Evolutionary conservation across 2,329 filamentous ascomycete species (phyloP), one percentile per base, ranked within the genome.

Genomic region (Calonectria leucothoes): DNA sequence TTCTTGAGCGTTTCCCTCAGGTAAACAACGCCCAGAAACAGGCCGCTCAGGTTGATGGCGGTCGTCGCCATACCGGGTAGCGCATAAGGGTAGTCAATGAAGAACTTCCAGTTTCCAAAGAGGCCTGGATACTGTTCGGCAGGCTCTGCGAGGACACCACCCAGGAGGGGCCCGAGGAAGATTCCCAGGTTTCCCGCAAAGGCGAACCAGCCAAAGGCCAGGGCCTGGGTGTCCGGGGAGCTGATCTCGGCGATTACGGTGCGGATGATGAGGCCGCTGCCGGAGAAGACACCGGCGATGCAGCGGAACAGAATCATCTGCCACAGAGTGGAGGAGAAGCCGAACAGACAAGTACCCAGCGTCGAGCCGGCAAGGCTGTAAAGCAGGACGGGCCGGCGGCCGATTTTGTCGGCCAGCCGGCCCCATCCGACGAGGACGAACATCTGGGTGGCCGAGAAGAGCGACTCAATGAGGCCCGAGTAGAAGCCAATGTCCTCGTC

Each of bases 391-490:
- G 94, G 94, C 75, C 94, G 95, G 55, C 94, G 89, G 37, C 94
- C 94, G 48, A 92, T 83, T 10, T 89, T 88, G 83, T 97, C 94
- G 4, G 85, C 80, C 2, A 85, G 81, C 12, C 86, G 87, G 64
- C 94, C 94, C 93, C 94, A 96, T 75, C 88, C 85, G 31, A 96
- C 89, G 91, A 96, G 94, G 71, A 95, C 89, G n/a, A 90, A 70
- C 88, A 95, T 95, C 83, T 96, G 94, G 0, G 93, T 93, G 7
- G 93, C 85, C 3, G 92, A 94, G 84, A 96, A 96, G 35, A 95
- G 84, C 49, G 91, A 90, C 85, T 93, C 92, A 81, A 96, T 95
- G 15, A 95, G 85, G 2, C 94, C 94, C 71, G 89, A 91, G 86
- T 95, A 96, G 85, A 96, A 96, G 2, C 94, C 94, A 4, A 95